Conservation (phyloP, 2,329 filamentous ascomycete genomes). For the Fusarium abutilonis region DNA sequence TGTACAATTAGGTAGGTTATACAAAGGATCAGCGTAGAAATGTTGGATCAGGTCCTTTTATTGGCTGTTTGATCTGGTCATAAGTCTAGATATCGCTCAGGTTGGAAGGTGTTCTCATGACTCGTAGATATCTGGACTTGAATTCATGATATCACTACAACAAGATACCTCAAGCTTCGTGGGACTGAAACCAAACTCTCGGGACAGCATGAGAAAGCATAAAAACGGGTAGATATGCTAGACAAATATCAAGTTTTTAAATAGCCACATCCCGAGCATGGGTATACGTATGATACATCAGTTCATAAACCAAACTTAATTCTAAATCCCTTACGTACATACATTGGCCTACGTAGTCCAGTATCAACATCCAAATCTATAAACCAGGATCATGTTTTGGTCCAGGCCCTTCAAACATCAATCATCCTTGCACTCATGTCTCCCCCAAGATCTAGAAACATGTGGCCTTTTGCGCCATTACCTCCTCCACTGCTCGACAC, state of each 20-base stretch:
- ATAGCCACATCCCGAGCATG: constrained; percentile 15
- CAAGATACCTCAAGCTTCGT: constrained; percentile 19
- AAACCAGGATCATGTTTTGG: constrained; percentile 25
- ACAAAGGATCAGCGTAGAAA: neutral
- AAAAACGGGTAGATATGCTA: no score
- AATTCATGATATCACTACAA: neutral
- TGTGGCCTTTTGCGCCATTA: constrained; percentile 28
- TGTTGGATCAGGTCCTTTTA: no score
- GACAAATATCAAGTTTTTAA: neutral
- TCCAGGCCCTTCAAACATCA: constrained; percentile 18
- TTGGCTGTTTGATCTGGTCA: no score
- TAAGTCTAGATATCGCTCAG: neutral
- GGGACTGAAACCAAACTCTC: constrained; percentile 8
- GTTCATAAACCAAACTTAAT: constrained; percentile 19
- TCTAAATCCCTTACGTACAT: constrained; percentile 29
- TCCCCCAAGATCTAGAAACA: constrained; percentile 14
- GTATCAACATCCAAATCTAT: constrained; percentile 37
- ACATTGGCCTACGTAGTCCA: constrained; percentile 17
- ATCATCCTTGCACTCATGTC: constrained; percentile 21
- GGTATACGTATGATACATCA: constrained; percentile 25
- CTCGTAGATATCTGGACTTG: neutral
- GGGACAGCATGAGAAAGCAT: no score
- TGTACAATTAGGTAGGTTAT: constrained; percentile 11
- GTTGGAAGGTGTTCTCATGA: neutral
- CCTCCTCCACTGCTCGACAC: constrained; percentile 63